Evolutionary conservation across 2,329 filamentous ascomycete species (phyloP), one percentile per base, ranked within the genome.

Genomic region (Conoideocrella luteorostrata): DNA sequence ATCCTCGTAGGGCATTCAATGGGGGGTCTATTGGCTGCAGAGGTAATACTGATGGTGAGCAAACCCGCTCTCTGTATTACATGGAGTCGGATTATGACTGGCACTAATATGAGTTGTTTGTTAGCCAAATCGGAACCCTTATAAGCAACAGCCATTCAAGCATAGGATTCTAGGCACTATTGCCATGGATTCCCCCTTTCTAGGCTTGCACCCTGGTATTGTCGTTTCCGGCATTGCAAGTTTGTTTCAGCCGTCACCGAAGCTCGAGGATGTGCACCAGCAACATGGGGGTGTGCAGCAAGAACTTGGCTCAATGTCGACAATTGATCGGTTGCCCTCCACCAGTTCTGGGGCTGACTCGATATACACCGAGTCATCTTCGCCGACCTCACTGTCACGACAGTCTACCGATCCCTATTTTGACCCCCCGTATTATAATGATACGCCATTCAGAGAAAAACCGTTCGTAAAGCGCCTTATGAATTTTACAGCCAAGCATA

Each of bases 121-220:
- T 12, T 32, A 67, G 66, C 62, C 65, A 7, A 63, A 64, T 34
- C 48, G 45, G 13, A 56, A 55, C 43, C 61, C 64, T 0, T 60
- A 64, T 33, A 52, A 47, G 20, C 57, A 50, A 39, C 58, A 59
- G 45, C 67, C 67, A 10, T 79, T 86, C 51, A 81, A 80, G 50
- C 87, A 95, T 66, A 77, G 80, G 9, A 85, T 95, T 32, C 64
- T 95, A 23, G 90, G 90, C 0, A 82, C 82, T 4, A 71, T 96
- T 44, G 86, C 86, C 44, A 83, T 95, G 39, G 90, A 96, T 62
- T 85, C 86, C 0, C 90, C 90, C 0, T 88, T 94, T 46, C 70
- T 95, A 5, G 90, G 90, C 4, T 84, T 96, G 59, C 88, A 96
- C 62, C 89, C 88, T 1, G 86, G 90, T 5, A 85, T 96, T 33